Conservation (phyloP, 1,284 basidiomycete genomes). For the Waitea zeae region DNA sequence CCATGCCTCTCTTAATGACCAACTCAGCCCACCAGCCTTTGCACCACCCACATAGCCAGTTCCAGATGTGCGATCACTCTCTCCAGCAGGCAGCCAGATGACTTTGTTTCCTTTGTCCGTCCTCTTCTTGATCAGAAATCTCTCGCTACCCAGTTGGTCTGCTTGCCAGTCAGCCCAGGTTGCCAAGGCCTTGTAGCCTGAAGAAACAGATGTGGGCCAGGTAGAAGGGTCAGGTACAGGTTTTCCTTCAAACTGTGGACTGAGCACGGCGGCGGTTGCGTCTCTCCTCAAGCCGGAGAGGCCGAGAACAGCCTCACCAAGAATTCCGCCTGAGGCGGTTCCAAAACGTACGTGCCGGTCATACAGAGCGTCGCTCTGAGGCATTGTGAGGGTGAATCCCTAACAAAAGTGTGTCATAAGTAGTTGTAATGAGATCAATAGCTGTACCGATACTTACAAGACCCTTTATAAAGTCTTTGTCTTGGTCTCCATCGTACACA, state of each 20-base stretch:
- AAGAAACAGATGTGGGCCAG: slow-evolving; percentile 19
- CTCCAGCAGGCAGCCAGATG: too few species aligned
- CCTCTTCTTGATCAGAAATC: slow-evolving; percentile 17
- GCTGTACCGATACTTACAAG: slow-evolving; percentile 11
- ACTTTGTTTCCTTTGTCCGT: too few species aligned
- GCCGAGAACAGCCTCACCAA: slow-evolving; percentile 14
- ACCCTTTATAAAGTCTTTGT: slow-evolving; percentile 23
- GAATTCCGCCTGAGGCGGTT: slow-evolving; percentile 7
- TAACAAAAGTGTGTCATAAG: slow-evolving; percentile 4
- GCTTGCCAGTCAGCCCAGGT: slow-evolving; percentile 21
- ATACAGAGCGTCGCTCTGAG: slow-evolving; percentile 19
- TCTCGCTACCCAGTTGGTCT: slow-evolving; percentile 17
- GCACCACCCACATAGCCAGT: slow-evolving; percentile 23
- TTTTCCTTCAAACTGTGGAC: slow-evolving; percentile 21
- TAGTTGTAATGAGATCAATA: not conserved
- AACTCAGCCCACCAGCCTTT: slow-evolving; percentile 18
- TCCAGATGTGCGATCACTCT: slow-evolving; percentile 17
- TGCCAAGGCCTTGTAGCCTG: slow-evolving; percentile 15
- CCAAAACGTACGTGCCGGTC: slow-evolving; percentile 22
- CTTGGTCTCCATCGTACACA: slow-evolving; percentile 22
- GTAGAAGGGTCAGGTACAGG: slow-evolving; percentile 18
- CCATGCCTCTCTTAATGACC: slow-evolving; percentile 23
- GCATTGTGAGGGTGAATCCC: slow-evolving; percentile 19
- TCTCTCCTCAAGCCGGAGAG: slow-evolving; percentile 22
- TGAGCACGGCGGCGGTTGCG: slow-evolving; percentile 20